Conservation (phyloP, 805 yeast species). For the Starmerella scarabaei region DNA sequence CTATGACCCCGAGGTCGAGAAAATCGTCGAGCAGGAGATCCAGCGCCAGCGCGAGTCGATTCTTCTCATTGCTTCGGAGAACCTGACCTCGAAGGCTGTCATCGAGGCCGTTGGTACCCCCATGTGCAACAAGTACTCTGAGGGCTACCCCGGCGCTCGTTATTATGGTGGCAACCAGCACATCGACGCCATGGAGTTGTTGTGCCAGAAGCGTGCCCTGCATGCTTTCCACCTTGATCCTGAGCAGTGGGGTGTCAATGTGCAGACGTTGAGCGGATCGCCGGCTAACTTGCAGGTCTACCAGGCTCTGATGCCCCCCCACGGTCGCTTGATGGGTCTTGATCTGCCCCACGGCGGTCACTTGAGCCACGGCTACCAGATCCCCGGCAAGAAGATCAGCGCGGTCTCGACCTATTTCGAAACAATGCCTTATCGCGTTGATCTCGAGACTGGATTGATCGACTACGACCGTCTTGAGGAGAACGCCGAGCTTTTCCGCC, state of each 20-base stretch:
- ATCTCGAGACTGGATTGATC: conserved; percentile 82
- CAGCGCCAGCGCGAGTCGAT: conserved; percentile 88
- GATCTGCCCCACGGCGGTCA: conserved; percentile 99
- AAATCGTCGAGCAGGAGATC: conserved; percentile 51
- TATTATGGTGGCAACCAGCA: conserved; percentile 98
- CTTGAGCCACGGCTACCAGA: conserved; percentile 95
- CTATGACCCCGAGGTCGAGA: conserved; percentile 32
- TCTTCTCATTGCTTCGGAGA: conserved; percentile 91
- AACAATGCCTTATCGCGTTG: conserved; percentile 96
- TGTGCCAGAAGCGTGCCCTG: conserved; percentile 91
- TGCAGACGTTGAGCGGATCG: conserved; percentile 90
- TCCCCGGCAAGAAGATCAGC: conserved; percentile 83
- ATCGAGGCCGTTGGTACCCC: conserved; percentile 95
- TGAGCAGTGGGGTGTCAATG: conserved; percentile 94
- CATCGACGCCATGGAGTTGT: conserved; percentile 81
- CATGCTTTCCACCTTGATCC: conserved; percentile 72
- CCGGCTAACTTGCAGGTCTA: conserved; percentile 97
- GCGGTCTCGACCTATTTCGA: conserved; percentile 93
- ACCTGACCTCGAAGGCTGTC: conserved; percentile 91
- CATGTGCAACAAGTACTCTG: conserved; percentile 97
- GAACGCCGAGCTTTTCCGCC: conserved; percentile 84
- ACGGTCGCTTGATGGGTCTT: conserved; percentile 94
- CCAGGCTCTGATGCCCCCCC: conserved; percentile 88
- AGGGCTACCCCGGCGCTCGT: conserved; percentile 98
- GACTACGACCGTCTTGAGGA: conserved; percentile 92